These are phyloP conservation scores for Gliomastix tumulicola DNA, from an alignment of 2,329 filamentous ascomycete species.

Conservation along the genomic window DNA sequence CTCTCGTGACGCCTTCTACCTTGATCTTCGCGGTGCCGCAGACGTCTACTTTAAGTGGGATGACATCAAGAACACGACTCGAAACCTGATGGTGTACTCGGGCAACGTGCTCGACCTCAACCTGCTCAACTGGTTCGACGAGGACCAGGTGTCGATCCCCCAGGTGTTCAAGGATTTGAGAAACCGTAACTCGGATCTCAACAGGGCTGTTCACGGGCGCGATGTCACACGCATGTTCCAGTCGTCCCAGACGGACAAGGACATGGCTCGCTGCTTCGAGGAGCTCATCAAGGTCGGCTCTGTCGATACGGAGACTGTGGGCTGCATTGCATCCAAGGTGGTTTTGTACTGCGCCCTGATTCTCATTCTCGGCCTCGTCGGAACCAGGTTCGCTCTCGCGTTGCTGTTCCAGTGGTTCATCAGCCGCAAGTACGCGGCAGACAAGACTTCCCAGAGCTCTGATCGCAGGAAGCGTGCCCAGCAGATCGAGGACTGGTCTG, in stretches of 20 bases:
- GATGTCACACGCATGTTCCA: constrained; percentile 90
- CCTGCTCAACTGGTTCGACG: constrained; percentile 86
- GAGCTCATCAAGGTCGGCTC: constrained; percentile 95
- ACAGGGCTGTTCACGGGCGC: constrained; percentile 64
- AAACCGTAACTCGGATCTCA: constrained; percentile 52
- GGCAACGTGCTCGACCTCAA: constrained; percentile 88
- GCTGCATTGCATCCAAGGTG: constrained; percentile 95
- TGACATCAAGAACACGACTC: constrained; percentile 79
- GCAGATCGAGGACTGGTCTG: constrained; percentile 96
- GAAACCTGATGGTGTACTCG: constrained; percentile 91
- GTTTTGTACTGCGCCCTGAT: constrained; percentile 90
- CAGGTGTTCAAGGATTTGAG: constrained; percentile 73
- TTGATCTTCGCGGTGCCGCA: constrained; percentile 56
- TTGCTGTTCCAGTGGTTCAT: constrained; percentile 96
- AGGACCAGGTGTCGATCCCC: constrained; percentile 68
- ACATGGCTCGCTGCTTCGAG: constrained; percentile 77
- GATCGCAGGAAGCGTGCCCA: constrained; percentile 78
- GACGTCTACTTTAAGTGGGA: constrained; percentile 97
- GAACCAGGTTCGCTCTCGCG: constrained; percentile 80
- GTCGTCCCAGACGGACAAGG: constrained; percentile 62
- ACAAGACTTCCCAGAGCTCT: constrained; percentile 75
- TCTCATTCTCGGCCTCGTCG: constrained; percentile 86
- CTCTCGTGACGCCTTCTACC: constrained; percentile 71
- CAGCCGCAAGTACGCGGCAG: constrained; percentile 74
- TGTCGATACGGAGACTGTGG: constrained; percentile 91